These are phyloP conservation scores for Verticillium isaacii DNA, from an alignment of 2,329 filamentous ascomycete species.

Conservation along the genomic window DNA sequence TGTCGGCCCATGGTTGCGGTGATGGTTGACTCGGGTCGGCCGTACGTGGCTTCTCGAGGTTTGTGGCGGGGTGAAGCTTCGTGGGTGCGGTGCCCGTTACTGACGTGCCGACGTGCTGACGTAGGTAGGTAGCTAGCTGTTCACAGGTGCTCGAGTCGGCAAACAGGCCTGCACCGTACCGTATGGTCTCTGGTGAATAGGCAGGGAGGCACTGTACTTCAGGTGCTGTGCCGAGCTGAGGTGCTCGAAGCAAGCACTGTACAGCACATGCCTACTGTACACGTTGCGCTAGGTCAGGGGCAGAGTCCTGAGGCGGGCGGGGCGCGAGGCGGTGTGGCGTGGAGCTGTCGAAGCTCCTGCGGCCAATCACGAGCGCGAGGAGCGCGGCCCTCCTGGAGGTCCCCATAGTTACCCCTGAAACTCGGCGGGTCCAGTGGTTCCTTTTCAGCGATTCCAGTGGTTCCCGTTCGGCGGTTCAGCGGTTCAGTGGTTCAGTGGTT, in stretches of 20 bases:
- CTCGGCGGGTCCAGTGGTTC: neutral
- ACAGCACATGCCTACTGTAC: neutral
- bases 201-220: too few species aligned
- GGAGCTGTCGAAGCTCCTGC: neutral
- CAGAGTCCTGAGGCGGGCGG: neutral
- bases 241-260: too few species aligned
- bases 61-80: neutral
- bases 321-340: neutral
- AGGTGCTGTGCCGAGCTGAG: too few species aligned
- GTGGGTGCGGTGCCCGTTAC: neutral
- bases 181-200: too few species aligned
- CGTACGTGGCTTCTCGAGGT: slow-evolving; percentile 7
- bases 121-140: neutral
- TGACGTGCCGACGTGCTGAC: neutral
- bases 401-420: neutral
- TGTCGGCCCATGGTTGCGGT: slow-evolving; percentile 15
- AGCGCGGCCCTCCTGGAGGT: neutral
- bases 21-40: slow-evolving; percentile 4
- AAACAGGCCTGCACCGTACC: too few species aligned
- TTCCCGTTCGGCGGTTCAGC: too few species aligned
- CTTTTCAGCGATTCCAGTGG: too few species aligned
- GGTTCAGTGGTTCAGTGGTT: too few species aligned
- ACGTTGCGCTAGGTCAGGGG: neutral
- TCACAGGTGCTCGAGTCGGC: neutral
- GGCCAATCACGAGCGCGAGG: neutral